Evolutionary conservation across 2,329 filamentous ascomycete genomes (phyloP), one percentile per base, ranked within the genome.

Genomic region (Macrophomina pseudophaseolina): DNA sequence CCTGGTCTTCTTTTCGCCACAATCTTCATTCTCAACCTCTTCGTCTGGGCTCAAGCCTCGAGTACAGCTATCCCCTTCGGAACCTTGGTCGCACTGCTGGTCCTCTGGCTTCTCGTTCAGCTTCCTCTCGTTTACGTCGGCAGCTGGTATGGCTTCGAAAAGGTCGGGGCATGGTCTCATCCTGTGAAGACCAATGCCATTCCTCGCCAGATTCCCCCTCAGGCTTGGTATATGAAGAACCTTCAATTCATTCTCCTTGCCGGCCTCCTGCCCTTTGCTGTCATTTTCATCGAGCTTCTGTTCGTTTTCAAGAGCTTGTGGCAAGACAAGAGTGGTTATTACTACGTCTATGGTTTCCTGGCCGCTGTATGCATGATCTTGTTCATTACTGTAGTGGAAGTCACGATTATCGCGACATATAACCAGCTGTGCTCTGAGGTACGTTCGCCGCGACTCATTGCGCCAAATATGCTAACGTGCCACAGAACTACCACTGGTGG

Each of bases 281-380:
- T 96, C 66, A 89, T 96, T 71, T 95, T 94, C 77, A 92, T 96
- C 73, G 92, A 96, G 80, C 85, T 96, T 14, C 84, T 94, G 49
- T 95, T 94, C 75, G 89, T 95, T 59, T 95, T 96, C 79, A 91
- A 93, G 80, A 93, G 90, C 58, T 78, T 96, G 40, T 95, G 92
- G 91, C 90, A 94, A 77, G 93, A 96, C 79, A 96, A 96, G 82
- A 93, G 88, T 74, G 92, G 91, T 6, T 96, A 94, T 78, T 97
- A 97, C 80, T 97, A 97, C 78, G 89, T 96, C 28, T 97, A 95
- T 75, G 93, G 93, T 11, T 97, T 94, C 81, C 79, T 95, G 69
- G 88, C 89, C 7, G 88, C 93, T 16, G 90, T 95, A 9, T 89
- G 85, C 30, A 81, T 87, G 11, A 90, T 95, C 66, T 80, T 95